Percentiles rank a stretch among this genome's conserved stretches.
Conservation (phyloP, 2,329 filamentous ascomycete genomes). For the Beauveria pseudobassiana region DNA sequence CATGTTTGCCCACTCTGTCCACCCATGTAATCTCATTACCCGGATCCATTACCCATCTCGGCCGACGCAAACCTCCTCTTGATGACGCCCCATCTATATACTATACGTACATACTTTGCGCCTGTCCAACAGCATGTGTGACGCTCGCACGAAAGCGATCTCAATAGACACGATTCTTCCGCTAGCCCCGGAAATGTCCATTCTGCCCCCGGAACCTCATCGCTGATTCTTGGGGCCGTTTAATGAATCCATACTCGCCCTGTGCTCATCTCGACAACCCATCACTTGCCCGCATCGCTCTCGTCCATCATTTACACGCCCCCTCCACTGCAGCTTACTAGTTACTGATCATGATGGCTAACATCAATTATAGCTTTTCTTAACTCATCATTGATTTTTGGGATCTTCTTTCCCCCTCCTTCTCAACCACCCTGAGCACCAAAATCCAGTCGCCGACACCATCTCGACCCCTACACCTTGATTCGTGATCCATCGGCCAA, state of each 20-base stretch:
- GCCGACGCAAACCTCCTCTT: background rate
- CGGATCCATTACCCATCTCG: background rate
- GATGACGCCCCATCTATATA: no score
- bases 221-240: no score
- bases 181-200: no score
- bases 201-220: no score
- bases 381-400: background rate
- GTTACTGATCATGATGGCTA: no score
- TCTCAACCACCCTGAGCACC: background rate
- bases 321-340: no score
- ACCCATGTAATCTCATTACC: background rate
- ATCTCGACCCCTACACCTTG: background rate
- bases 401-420: background rate
- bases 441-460: background rate
- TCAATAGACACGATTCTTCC: background rate
- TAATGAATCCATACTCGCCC: no score
- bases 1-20: background rate
- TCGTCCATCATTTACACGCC: background rate
- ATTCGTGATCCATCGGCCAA: background rate
- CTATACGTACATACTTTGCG: background rate
- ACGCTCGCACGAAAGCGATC: background rate
- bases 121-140: background rate
- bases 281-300: no score
- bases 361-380: background rate
- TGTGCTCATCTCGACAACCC: no score